Evolutionary conservation across 306 rosid genomes (phyloP).

Genomic region (Lithocarpus polystachyus): DNA sequence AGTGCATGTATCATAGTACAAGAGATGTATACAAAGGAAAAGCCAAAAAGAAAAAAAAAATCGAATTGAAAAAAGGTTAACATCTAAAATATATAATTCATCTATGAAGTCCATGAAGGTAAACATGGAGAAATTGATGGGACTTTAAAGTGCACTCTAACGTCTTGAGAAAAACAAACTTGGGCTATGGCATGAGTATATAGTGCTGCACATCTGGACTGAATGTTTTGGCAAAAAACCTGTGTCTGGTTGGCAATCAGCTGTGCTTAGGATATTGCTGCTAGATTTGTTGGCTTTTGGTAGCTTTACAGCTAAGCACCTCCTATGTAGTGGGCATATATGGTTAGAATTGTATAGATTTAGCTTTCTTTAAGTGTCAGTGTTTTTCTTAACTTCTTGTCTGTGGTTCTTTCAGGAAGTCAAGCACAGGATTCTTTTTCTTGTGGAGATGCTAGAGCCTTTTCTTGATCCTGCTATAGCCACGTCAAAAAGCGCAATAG

Average conservation of each 20-base stretch:
- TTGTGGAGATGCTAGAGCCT: slow-evolving; percentile 93
- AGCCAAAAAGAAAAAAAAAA: too few species aligned
- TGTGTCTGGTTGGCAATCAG: neutral
- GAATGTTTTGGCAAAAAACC: neutral
- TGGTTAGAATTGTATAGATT: neutral
- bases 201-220: too few species aligned
- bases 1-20: too few species aligned
- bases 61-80: too few species aligned
- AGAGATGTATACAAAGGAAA: too few species aligned
- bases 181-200: too few species aligned
- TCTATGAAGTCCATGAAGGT: too few species aligned
- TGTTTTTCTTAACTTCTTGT: slow-evolving; percentile 2
- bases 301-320: neutral
- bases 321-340: neutral
- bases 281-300: neutral
- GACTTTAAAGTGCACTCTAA: too few species aligned
- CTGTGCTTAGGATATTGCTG: neutral
- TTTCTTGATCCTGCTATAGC: slow-evolving; percentile 87
- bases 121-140: too few species aligned
- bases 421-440: slow-evolving; percentile 79
- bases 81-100: too few species aligned
- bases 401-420: slow-evolving; percentile 60
- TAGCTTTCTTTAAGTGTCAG: neutral
- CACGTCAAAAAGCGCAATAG: slow-evolving; percentile 61
- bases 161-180: too few species aligned